A percentile compares a stretch with the other conserved stretches of the same genome.
These are phyloP conservation scores for Posidonia australis DNA, from an alignment of 106 monocot species.

Conservation along the genomic window DNA sequence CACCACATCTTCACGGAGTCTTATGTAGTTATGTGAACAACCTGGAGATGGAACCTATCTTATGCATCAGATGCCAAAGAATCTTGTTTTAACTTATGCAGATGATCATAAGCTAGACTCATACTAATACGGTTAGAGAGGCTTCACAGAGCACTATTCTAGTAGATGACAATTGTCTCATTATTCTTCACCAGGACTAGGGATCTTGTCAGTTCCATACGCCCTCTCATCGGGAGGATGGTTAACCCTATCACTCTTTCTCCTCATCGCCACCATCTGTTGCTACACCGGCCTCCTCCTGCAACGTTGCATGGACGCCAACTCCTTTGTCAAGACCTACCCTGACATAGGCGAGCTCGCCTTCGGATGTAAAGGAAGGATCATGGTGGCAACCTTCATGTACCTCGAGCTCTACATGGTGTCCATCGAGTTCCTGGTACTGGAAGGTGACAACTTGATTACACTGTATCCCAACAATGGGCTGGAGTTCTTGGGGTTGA, in stretches of 20 bases:
- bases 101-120: too few relatives aligned
- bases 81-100: too few relatives aligned
- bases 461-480: conserved; percentile 48
- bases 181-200: conserved; percentile 72
- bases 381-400: conserved; percentile 50
- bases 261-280: conserved; percentile 38
- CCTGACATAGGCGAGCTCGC: conserved; percentile 84
- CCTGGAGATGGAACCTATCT: too few relatives aligned
- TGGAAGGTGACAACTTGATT: conserved; percentile 75
- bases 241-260: conserved; percentile 55
- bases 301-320: conserved; percentile 66
- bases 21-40: too few relatives aligned
- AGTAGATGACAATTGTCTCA: too few relatives aligned
- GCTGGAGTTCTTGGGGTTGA: conserved; percentile 21
- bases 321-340: conserved; percentile 49
- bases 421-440: conserved; percentile 57
- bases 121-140: too few relatives aligned
- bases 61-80: too few relatives aligned
- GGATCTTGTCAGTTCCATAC: conserved; percentile 75
- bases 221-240: conserved; percentile 76
- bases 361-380: conserved; percentile 54
- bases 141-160: too few relatives aligned
- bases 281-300: conserved; percentile 72
- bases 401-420: conserved; percentile 82
- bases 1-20: too few relatives aligned